Evolutionary conservation across 2,329 filamentous ascomycete species (phyloP).

Genomic region (Magnaporthiopsis rhizophila): DNA sequence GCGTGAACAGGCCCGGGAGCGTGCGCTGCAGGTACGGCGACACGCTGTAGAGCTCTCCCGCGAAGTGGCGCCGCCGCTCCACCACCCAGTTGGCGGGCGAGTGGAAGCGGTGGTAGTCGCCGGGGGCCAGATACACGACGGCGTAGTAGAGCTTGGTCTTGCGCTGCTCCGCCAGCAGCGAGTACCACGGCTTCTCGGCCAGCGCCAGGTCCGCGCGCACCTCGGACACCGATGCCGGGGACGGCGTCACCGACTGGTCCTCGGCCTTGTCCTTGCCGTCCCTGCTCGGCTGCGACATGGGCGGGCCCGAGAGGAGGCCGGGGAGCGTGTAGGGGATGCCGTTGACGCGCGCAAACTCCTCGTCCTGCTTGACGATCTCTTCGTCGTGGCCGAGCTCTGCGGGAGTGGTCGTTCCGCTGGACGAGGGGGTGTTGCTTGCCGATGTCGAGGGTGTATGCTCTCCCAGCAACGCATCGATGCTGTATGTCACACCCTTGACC

Average conservation of each 20-base stretch:
- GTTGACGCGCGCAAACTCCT: conserved; percentile 91
- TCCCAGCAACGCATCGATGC: conserved; percentile 83
- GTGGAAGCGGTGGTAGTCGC: conserved; percentile 98
- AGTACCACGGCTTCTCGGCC: conserved; percentile 63
- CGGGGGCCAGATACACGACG: conserved; percentile 92
- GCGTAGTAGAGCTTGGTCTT: conserved; percentile 76
- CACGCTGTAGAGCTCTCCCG: conserved; percentile 90
- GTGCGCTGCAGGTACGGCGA: conserved; percentile 91
- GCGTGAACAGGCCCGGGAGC: conserved; percentile 85
- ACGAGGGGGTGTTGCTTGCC: conserved; percentile 41
- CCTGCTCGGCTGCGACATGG: conserved; percentile 33
- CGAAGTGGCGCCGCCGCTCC: conserved; percentile 90
- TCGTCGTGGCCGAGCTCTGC: conserved; percentile 37
- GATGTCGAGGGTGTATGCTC: conserved; percentile 42
- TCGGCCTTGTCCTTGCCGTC: conserved; percentile 44
- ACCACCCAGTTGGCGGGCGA: conserved; percentile 94
- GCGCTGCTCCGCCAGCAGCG: conserved; percentile 51
- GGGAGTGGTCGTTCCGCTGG: conserved; percentile 17
- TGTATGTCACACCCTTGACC: conserved; percentile 98
- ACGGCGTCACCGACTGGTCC: conserved; percentile 66
- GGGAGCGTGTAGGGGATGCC: conserved; percentile 92
- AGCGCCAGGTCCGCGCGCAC: conserved; percentile 78
- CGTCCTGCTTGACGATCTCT: conserved; percentile 67
- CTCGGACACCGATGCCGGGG: conserved; percentile 67
- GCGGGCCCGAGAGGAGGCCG: conserved; percentile 70